A percentile compares a stretch with the other conserved stretches of the same genome.
phyloP scores from a whole-genome alignment of 129 eudicot genomes.

The Tanacetum coccineum region DNA sequence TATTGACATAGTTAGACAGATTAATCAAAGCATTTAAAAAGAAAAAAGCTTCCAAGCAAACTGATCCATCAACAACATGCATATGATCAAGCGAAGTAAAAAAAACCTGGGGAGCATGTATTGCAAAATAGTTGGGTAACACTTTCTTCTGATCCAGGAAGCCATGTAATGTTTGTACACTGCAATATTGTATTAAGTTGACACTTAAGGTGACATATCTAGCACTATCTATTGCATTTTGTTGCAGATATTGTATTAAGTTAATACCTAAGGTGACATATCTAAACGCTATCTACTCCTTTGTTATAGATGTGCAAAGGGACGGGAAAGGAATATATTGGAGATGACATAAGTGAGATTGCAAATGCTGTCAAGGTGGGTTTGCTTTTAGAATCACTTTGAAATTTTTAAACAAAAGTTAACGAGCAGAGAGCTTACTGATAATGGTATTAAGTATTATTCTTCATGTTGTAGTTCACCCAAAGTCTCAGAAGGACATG shows the following conservation, averaged over 20 bases:
- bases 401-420: no score
- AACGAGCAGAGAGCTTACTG: conserved; percentile 59
- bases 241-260: no score
- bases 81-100: conserved; percentile 7
- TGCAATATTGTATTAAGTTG: conserved; percentile 27
- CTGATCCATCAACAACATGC: neutral
- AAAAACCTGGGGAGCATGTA: conserved; percentile 75
- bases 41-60: conserved; percentile 1
- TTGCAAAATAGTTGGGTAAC: conserved; percentile 70
- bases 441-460: conserved; percentile 54
- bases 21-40: neutral
- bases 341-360: no score
- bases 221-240: no score
- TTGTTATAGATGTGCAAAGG: no score
- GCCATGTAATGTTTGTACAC: conserved; percentile 94
- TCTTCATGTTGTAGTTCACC: conserved; percentile 88
- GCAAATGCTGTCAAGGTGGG: no score
- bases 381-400: no score
- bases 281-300: no score
- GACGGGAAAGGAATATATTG: no score
- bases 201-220: conserved; percentile 2
- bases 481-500: conserved; percentile 60
- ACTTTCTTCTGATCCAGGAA: conserved; percentile 83
- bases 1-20: conserved; percentile 5
- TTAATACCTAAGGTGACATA: no score